These are phyloP conservation scores for Trypanosoma theileri DNA, from an alignment of 208 protist species.

Conservation along the genomic window DNA sequence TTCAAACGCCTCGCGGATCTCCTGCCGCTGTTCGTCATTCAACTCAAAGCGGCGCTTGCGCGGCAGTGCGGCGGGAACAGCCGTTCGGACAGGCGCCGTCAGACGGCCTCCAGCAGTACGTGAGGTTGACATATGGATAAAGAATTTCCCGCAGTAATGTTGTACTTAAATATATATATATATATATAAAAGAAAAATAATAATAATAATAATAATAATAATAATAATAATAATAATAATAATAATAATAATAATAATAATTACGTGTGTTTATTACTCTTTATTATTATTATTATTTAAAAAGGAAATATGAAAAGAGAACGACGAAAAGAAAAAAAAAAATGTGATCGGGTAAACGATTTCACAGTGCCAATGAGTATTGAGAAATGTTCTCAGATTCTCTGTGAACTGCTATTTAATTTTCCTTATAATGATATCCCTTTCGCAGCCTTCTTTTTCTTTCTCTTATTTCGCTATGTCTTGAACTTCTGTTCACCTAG, in stretches of 20 bases:
- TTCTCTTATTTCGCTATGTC: too few species aligned
- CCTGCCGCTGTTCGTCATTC: constrained; percentile 98
- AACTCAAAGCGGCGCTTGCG: constrained; percentile 93
- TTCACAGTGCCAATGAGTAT: too few species aligned
- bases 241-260: not conserved
- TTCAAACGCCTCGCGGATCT: constrained; percentile 99
- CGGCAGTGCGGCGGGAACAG: constrained; percentile 37
- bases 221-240: not conserved
- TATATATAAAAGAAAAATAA: not conserved
- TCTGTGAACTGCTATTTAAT: not conserved
- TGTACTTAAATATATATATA: not conserved
- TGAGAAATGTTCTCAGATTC: too few species aligned
- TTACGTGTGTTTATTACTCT: too few species aligned
- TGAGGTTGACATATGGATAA: constrained; percentile 21
- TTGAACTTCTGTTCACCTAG: too few species aligned
- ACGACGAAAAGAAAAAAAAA: too few species aligned
- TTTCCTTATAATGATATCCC: not conserved
- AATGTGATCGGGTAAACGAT: too few species aligned
- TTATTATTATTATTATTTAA: too few species aligned
- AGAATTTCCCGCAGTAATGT: too few species aligned
- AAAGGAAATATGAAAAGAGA: too few species aligned
- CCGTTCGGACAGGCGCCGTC: constrained; percentile 41
- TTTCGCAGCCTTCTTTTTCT: too few species aligned
- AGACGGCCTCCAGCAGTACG: constrained; percentile 35
- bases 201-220: not conserved